Conservation (phyloP, 192 early-diverging fungal genomes). For the Backusella tuberculispora region DNA sequence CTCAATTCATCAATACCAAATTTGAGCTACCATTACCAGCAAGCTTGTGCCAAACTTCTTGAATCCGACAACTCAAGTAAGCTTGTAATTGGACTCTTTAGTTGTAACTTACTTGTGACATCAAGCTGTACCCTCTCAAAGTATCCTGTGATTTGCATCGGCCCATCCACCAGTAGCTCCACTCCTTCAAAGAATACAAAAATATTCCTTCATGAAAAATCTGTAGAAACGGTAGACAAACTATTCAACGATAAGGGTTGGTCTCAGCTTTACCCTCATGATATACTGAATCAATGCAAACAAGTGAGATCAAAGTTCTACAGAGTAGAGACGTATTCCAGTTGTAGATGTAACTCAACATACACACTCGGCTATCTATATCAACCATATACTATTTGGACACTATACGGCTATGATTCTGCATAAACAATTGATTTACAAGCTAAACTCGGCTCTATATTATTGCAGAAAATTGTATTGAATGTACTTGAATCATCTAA, state of each 20-base stretch:
- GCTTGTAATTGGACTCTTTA: constrained; percentile 1
- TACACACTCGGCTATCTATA: background rate
- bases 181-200: background rate
- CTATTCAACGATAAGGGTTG: background rate
- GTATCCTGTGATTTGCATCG: background rate
- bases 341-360: constrained; percentile 6
- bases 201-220: constrained; percentile 7
- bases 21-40: background rate
- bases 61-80: background rate
- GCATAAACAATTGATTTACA: constrained; percentile 24
- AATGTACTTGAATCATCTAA: constrained; percentile 14
- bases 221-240: background rate
- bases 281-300: background rate
- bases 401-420: background rate
- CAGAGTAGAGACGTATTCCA: background rate
- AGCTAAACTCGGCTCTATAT: constrained; percentile 19
- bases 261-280: background rate
- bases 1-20: constrained; percentile 6
- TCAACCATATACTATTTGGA: constrained; percentile 16
- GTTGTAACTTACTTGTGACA: background rate
- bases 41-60: background rate
- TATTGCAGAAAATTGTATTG: constrained; percentile 16
- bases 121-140: constrained; percentile 5
- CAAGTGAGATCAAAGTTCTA: background rate
- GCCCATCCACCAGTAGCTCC: background rate